phyloP scores from a whole-genome alignment of 176 grass and related monocot genomes.

The Elaeis guineensis region DNA sequence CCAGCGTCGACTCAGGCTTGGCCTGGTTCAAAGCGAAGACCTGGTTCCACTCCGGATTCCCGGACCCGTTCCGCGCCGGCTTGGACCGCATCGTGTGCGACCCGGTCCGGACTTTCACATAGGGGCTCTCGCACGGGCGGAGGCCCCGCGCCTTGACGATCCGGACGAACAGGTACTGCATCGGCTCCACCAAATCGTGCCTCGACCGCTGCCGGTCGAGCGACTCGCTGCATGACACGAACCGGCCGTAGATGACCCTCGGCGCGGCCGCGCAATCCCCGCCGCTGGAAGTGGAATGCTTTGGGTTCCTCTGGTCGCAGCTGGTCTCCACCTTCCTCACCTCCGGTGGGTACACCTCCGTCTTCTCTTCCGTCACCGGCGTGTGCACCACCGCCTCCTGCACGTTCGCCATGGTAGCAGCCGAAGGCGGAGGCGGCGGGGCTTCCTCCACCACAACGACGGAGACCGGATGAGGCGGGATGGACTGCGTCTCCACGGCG shows the following conservation, averaged over 20 bases:
- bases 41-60: slow-evolving; percentile 81
- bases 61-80: slow-evolving; percentile 45
- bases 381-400: slow-evolving; percentile 15
- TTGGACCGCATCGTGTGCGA: slow-evolving; percentile 38
- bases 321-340: slow-evolving; percentile 51
- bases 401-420: slow-evolving; percentile 16
- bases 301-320: slow-evolving; percentile 30
- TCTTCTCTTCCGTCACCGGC: slow-evolving; percentile 16
- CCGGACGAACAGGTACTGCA: slow-evolving; percentile 87
- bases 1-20: slow-evolving; percentile 56
- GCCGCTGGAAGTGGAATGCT: slow-evolving; percentile 8
- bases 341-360: slow-evolving; percentile 56
- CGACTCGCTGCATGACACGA: slow-evolving; percentile 35
- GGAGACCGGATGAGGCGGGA: slow-evolving; percentile 21
- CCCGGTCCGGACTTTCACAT: slow-evolving; percentile 55
- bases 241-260: slow-evolving; percentile 57
- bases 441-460: slow-evolving; percentile 43
- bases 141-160: slow-evolving; percentile 61
- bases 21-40: slow-evolving; percentile 62
- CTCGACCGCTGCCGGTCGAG: slow-evolving; percentile 42
- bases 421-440: slow-evolving; percentile 6
- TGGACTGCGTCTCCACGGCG: slow-evolving; percentile 66
- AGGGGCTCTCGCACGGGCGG: slow-evolving; percentile 61
- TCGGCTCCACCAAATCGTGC: slow-evolving; percentile 88
- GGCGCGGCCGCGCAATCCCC: slow-evolving; percentile 8